Evolutionary conservation across 2,329 filamentous ascomycete species (phyloP).

Genomic region (Aspergillus chevalieri): DNA sequence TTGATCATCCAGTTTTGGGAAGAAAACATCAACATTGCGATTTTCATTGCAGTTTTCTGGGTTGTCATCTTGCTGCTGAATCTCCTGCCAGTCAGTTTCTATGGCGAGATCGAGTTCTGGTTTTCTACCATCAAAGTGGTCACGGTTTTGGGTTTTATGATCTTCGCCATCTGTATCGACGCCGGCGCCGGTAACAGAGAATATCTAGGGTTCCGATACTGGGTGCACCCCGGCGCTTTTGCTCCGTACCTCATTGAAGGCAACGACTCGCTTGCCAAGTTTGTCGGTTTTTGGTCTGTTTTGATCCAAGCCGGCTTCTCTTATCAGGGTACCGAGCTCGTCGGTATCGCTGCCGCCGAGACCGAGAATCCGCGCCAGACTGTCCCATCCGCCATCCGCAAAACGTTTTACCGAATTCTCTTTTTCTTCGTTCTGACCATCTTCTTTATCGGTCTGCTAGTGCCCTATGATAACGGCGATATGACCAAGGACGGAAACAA

Average conservation of each 20-base stretch:
- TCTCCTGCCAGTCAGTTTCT: conserved; percentile 64
- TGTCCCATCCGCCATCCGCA: conserved; percentile 66
- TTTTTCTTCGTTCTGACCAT: conserved; percentile 45
- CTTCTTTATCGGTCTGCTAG: conserved; percentile 65
- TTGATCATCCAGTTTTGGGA: conserved; percentile 74
- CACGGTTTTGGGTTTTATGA: conserved; percentile 67
- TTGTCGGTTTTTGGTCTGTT: conserved; percentile 55
- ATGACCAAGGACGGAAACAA: conserved; percentile 43
- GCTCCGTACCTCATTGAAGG: conserved; percentile 56
- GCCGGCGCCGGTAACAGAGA: conserved; percentile 63
- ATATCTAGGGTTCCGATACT: conserved; percentile 68
- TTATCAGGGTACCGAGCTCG: conserved; percentile 61
- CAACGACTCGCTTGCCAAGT: conserved; percentile 52
- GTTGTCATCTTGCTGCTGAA: conserved; percentile 63
- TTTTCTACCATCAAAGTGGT: conserved; percentile 71
- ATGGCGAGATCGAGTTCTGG: conserved; percentile 74
- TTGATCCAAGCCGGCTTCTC: conserved; percentile 41
- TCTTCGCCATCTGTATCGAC: conserved; percentile 70
- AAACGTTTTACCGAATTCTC: conserved; percentile 70
- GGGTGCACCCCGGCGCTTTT: conserved; percentile 63
- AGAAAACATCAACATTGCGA: conserved; percentile 55
- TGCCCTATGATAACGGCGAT: conserved; percentile 55
- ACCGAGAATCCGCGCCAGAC: conserved; percentile 65
- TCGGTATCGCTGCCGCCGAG: conserved; percentile 73
- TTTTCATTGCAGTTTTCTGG: conserved; percentile 71